These are phyloP conservation scores for Alternaria tenuissima DNA, from an alignment of 2,329 filamentous ascomycete species.

Conservation along the genomic window DNA sequence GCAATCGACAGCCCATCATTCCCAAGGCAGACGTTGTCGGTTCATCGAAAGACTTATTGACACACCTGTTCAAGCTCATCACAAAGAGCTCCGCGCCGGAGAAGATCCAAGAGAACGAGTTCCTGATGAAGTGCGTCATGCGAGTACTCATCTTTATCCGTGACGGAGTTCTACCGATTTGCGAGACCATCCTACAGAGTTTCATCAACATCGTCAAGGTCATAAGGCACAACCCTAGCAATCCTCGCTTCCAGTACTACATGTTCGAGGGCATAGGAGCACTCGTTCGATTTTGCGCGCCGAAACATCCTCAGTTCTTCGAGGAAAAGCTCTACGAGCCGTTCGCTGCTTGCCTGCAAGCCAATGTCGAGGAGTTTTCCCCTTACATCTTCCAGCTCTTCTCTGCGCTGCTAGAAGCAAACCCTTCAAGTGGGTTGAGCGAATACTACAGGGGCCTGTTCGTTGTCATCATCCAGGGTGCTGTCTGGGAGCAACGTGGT, in stretches of 20 bases:
- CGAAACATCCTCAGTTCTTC: constrained; percentile 73
- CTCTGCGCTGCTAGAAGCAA: constrained; percentile 86
- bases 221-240: constrained; percentile 94
- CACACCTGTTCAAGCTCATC: constrained; percentile 90
- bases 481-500: constrained; percentile 88
- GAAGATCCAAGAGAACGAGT: constrained; percentile 98
- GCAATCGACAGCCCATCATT: constrained; percentile 79
- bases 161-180: constrained; percentile 76
- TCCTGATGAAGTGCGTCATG: constrained; percentile 99
- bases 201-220: constrained; percentile 89
- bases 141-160: constrained; percentile 93
- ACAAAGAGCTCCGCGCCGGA: constrained; percentile 83
- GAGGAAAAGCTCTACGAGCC: constrained; percentile 84
- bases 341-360: constrained; percentile 79
- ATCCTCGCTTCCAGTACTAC: constrained; percentile 98
- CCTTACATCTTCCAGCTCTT: constrained; percentile 97
- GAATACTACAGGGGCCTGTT: constrained; percentile 83
- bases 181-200: constrained; percentile 81
- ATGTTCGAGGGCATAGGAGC: constrained; percentile 95
- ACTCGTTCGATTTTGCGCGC: constrained; percentile 79
- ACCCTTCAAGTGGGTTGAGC: constrained; percentile 79
- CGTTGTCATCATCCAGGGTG: constrained; percentile 77
- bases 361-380: constrained; percentile 91
- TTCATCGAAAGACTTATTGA: constrained; percentile 83
- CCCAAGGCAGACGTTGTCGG: constrained; percentile 79